phyloP scores from a whole-genome alignment of 2,329 filamentous ascomycete species.

The Colletotrichum salicis region DNA sequence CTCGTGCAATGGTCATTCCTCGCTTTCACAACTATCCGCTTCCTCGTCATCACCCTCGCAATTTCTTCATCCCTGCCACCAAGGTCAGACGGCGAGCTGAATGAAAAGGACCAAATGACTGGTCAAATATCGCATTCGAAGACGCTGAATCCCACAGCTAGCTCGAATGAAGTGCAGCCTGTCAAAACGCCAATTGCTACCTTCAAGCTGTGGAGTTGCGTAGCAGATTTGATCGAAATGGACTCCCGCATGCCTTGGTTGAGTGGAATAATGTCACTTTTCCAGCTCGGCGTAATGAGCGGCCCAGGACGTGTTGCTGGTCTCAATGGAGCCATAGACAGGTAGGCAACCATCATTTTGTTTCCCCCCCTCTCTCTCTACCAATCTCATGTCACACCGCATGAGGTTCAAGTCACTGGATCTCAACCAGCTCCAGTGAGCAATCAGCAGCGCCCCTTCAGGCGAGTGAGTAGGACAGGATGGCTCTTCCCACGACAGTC shows the following conservation, averaged over 20 bases:
- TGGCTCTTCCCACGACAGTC: constrained; percentile 10
- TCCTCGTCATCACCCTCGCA: constrained; percentile 71
- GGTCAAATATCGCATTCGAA: constrained; percentile 40
- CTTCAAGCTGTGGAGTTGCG: constrained; percentile 81
- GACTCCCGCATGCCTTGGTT: constrained; percentile 92
- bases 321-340: constrained; percentile 84
- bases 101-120: constrained; percentile 33
- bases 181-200: constrained; percentile 73
- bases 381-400: constrained; percentile 50
- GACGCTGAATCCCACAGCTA: constrained; percentile 35
- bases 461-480: constrained; percentile 47
- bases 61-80: constrained; percentile 75
- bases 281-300: constrained; percentile 77
- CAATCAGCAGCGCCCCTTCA: constrained; percentile 41
- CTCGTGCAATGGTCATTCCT: constrained; percentile 65
- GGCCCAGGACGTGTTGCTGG: constrained; percentile 81
- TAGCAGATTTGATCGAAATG: constrained; percentile 78
- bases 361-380: constrained; percentile 25
- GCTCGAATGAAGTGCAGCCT: constrained; percentile 27
- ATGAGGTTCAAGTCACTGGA: constrained; percentile 60
- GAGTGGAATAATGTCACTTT: constrained; percentile 76
- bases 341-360: constrained; percentile 71
- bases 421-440: constrained; percentile 50
- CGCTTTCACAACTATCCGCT: constrained; percentile 71
- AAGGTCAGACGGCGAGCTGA: constrained; percentile 45